Conservation (phyloP, 306 rosid species). For the Vigna hirtella region DNA sequence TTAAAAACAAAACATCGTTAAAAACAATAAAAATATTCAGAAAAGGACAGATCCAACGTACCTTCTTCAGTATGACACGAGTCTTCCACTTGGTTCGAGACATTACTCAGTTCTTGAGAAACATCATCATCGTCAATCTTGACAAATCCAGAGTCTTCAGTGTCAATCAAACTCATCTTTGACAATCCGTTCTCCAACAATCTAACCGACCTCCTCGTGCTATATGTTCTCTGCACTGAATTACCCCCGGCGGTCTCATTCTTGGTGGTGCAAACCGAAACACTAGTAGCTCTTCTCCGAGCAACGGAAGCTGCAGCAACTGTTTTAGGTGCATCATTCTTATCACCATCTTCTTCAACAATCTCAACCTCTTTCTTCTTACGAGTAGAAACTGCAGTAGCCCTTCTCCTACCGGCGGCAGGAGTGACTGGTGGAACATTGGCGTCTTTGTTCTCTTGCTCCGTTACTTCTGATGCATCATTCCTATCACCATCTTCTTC, state of each 20-base stretch:
- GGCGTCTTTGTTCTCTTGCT: conserved; percentile 53
- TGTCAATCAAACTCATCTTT: conserved; percentile 54
- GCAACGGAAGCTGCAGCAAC: conserved; percentile 59
- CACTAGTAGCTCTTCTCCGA: conserved; percentile 48
- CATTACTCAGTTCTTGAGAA: conserved; percentile 50
- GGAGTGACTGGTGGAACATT: conserved; percentile 45
- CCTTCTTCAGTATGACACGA: conserved; percentile 47
- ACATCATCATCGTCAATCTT: conserved; percentile 42
- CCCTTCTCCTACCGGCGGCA: conserved; percentile 45
- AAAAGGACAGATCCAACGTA: conserved; percentile 23
- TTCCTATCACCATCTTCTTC: conserved; percentile 34
- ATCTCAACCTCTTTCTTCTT: conserved; percentile 50
- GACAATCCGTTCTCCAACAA: conserved; percentile 66
- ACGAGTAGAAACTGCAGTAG: conserved; percentile 43
- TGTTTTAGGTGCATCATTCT: conserved; percentile 47
- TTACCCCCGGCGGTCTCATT: conserved; percentile 35
- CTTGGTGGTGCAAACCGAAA: conserved; percentile 44
- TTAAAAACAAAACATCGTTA: neutral
- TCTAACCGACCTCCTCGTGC: conserved; percentile 77
- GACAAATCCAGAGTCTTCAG: conserved; percentile 38
- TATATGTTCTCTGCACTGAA: conserved; percentile 53
- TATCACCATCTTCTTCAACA: conserved; percentile 32
- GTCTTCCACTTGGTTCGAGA: conserved; percentile 35
- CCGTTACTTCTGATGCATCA: conserved; percentile 28
- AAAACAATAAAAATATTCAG: neutral